phyloP scores from a whole-genome alignment of 495 filamentous ascomycete species.

The Aspergillus mulundensis region DNA sequence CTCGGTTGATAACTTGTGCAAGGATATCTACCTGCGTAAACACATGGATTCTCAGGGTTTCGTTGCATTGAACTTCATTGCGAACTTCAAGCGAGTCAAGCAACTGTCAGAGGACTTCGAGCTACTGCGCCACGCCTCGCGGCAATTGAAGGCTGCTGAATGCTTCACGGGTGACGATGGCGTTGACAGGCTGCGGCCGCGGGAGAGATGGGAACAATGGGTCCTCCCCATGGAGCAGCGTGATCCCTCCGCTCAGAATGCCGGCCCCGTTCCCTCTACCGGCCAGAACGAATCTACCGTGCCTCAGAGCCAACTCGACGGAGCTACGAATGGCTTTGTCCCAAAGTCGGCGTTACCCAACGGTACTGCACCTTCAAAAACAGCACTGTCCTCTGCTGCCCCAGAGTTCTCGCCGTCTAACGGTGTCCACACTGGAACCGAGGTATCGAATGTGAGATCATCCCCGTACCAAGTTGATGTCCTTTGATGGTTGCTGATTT shows the following conservation, averaged over 20 bases:
- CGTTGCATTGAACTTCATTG: slow-evolving; percentile 72
- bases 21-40: slow-evolving; percentile 81
- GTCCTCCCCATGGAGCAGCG: slow-evolving; percentile 61
- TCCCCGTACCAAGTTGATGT: slow-evolving; percentile 30
- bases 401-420: slow-evolving; percentile 69
- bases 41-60: slow-evolving; percentile 95
- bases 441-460: slow-evolving; percentile 42
- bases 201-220: slow-evolving; percentile 77
- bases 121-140: slow-evolving; percentile 68
- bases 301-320: slow-evolving; percentile 25
- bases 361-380: slow-evolving; percentile 40
- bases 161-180: slow-evolving; percentile 66
- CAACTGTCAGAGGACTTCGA: slow-evolving; percentile 67
- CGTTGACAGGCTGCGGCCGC: slow-evolving; percentile 71
- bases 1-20: slow-evolving; percentile 93
- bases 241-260: slow-evolving; percentile 56
- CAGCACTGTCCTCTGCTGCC: slow-evolving; percentile 67
- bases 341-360: slow-evolving; percentile 29
- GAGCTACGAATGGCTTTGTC: slow-evolving; percentile 30
- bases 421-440: slow-evolving; percentile 28
- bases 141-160: slow-evolving; percentile 66
- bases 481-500: slow-evolving; percentile 40
- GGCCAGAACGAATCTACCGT: slow-evolving; percentile 27
- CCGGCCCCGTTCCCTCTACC: slow-evolving; percentile 40
- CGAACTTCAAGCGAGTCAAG: slow-evolving; percentile 80